Evolutionary conservation across 768 basidiomycete genomes (phyloP).

Genomic region (Pleurotus tuber-regium): DNA sequence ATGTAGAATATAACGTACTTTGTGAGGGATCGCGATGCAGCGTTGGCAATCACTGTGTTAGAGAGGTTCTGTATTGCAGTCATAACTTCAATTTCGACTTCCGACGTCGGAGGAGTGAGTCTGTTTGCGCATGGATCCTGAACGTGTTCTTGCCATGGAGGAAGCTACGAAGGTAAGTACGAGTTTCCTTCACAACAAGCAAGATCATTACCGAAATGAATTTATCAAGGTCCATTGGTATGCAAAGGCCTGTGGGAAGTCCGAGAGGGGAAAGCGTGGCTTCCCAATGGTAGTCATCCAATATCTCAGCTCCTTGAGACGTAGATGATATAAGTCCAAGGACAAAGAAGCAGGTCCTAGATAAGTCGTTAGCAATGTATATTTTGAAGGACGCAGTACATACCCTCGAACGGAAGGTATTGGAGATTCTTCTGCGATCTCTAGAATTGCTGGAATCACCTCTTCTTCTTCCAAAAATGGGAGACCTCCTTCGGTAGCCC

Average conservation of each 20-base stretch:
- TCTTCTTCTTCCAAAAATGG: constrained; percentile 95
- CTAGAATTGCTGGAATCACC: constrained; percentile 84
- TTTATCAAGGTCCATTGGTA: constrained; percentile 79
- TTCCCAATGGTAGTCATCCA: constrained; percentile 93
- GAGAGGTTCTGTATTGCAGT: constrained; percentile 90
- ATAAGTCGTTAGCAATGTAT: background rate
- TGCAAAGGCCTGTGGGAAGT: constrained; percentile 84
- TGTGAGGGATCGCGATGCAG: constrained; percentile 87
- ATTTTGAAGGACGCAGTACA: constrained; percentile 22
- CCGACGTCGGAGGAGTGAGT: constrained; percentile 62
- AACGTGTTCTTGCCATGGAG: constrained; percentile 54
- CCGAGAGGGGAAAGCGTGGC: constrained; percentile 86
- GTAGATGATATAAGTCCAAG: constrained; percentile 92
- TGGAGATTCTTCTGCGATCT: constrained; percentile 86
- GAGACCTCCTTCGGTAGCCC: constrained; percentile 86
- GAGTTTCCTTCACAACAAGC: too few relatives aligned
- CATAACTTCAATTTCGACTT: constrained; percentile 79
- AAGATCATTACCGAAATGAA: constrained; percentile 66
- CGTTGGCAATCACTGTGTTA: constrained; percentile 94
- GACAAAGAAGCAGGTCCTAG: constrained; percentile 94
- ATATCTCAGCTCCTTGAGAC: constrained; percentile 85
- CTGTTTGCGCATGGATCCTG: constrained; percentile 40
- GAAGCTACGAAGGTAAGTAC: constrained; percentile 49
- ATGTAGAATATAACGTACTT: constrained; percentile 45
- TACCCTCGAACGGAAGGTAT: constrained; percentile 94